phyloP scores from a whole-genome alignment of 768 basidiomycete genomes.

The Pleurotus platypus region DNA sequence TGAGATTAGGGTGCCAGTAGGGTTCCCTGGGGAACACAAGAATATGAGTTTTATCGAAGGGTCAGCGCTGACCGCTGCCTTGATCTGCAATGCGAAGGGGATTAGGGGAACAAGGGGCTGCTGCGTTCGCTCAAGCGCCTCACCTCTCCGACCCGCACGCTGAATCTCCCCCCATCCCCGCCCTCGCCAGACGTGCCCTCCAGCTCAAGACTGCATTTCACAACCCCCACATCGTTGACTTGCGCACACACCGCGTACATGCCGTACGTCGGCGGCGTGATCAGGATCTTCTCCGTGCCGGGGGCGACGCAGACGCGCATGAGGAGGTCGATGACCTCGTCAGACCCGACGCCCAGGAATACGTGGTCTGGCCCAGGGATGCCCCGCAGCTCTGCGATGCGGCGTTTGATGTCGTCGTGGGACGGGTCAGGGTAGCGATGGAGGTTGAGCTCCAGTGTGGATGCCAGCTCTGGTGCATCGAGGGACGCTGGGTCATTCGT shows the following conservation, averaged over 20 bases:
- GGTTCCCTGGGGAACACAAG: slow-evolving; percentile 96
- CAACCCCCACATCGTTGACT: slow-evolving; percentile 86
- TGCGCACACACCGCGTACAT: slow-evolving; percentile 97
- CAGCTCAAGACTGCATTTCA: slow-evolving; percentile 71
- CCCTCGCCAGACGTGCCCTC: slow-evolving; percentile 62
- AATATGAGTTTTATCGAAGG: slow-evolving; percentile 87
- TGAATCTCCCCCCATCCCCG: slow-evolving; percentile 70
- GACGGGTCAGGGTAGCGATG: slow-evolving; percentile 95
- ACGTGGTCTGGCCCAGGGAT: slow-evolving; percentile 65
- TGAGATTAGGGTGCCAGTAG: slow-evolving; percentile 85
- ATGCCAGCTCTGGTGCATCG: slow-evolving; percentile 30
- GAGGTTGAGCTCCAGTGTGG: slow-evolving; percentile 48
- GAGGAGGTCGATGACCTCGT: slow-evolving; percentile 93
- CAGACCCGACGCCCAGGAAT: slow-evolving; percentile 94
- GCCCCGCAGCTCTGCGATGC: slow-evolving; percentile 69
- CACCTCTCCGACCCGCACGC: slow-evolving; percentile 72
- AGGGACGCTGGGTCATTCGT: slow-evolving; percentile 25
- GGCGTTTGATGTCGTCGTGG: slow-evolving; percentile 72
- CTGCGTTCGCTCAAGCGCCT: slow-evolving; percentile 13
- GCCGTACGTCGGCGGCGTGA: slow-evolving; percentile 96
- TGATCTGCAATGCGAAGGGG: slow-evolving; percentile 45
- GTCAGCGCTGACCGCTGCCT: slow-evolving; percentile 62
- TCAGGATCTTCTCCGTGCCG: slow-evolving; percentile 75
- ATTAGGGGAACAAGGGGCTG: too few species aligned
- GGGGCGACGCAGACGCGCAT: slow-evolving; percentile 91